phyloP scores from a whole-genome alignment of 2,329 filamentous ascomycete genomes.

The Magnaporthiopsis incrustans region DNA sequence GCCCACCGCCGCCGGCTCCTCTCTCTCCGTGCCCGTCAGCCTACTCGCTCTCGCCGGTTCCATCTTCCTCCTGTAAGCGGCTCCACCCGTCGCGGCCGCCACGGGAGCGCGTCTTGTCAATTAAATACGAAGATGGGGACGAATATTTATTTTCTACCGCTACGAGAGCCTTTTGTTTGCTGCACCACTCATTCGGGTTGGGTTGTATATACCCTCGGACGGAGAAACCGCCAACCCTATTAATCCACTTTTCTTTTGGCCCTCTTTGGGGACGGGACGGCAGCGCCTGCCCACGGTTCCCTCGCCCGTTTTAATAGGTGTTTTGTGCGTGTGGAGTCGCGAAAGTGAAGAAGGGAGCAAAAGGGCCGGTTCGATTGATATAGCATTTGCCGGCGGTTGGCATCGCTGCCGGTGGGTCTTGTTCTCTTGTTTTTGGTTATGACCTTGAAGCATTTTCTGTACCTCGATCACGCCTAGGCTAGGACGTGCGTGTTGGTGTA shows the following conservation, averaged over 20 bases:
- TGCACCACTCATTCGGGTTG: not conserved
- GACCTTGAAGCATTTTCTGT: not conserved
- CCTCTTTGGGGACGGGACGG: not conserved
- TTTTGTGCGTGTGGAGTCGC: not conserved
- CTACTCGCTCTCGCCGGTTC: constrained; percentile 33
- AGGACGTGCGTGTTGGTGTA: not conserved
- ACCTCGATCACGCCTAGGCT: constrained; percentile 1
- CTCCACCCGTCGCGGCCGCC: constrained; percentile 11
- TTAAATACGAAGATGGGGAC: not conserved
- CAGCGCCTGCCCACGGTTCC: not conserved
- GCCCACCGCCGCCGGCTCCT: constrained; percentile 11
- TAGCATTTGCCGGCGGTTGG: not conserved
- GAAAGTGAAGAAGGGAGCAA: not conserved
- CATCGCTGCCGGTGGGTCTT: not conserved
- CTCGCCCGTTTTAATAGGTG: not conserved
- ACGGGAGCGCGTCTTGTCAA: not conserved
- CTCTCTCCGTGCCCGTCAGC: constrained; percentile 31
- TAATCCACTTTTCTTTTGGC: not conserved
- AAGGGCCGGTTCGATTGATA: not conserved
- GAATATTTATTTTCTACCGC: not conserved
- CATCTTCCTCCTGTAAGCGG: constrained; percentile 33
- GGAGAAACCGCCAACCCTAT: not conserved
- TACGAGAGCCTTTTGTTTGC: not conserved
- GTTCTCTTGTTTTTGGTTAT: constrained; percentile 2
- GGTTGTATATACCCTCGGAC: not conserved